Conservation (phyloP, 441 rosid genomes). For the Adansonia gregorii region DNA sequence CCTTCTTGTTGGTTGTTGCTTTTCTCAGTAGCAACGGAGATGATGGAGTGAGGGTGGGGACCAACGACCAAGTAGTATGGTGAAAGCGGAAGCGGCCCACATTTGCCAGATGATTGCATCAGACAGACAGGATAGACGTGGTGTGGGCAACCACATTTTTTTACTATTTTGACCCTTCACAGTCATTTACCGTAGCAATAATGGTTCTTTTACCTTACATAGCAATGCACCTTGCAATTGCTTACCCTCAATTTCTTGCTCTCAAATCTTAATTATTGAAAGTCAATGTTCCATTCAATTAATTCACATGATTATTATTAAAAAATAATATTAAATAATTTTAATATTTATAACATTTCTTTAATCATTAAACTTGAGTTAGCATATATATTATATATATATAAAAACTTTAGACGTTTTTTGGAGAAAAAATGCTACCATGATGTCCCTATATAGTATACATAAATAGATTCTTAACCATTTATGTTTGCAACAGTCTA, state of each 20-base stretch:
- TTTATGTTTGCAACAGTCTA: too few relatives aligned
- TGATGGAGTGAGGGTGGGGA: not conserved
- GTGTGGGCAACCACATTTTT: constrained; percentile 1
- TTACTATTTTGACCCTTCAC: not conserved
- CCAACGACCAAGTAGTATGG: constrained; percentile 1
- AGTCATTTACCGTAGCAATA: not conserved
- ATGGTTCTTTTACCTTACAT: too few relatives aligned
- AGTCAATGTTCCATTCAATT: not conserved
- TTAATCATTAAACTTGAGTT: too few relatives aligned
- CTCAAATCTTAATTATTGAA: not conserved
- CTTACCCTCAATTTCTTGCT: not conserved
- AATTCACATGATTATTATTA: too few relatives aligned
- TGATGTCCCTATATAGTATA: too few relatives aligned
- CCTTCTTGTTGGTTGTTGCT: not conserved
- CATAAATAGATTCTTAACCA: too few relatives aligned
- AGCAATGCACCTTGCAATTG: not conserved
- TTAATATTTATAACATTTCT: too few relatives aligned
- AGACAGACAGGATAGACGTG: not conserved
- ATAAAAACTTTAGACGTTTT: too few relatives aligned
- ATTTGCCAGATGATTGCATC: constrained; percentile 11
- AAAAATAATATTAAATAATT: too few relatives aligned
- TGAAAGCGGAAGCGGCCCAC: constrained; percentile 6
- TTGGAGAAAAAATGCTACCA: too few relatives aligned
- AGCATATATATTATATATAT: too few relatives aligned
- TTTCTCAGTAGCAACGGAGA: not conserved